These are phyloP conservation scores for Solanum megistacrolobum DNA, from an alignment of 257 asterid genomes.

Conservation along the genomic window DNA sequence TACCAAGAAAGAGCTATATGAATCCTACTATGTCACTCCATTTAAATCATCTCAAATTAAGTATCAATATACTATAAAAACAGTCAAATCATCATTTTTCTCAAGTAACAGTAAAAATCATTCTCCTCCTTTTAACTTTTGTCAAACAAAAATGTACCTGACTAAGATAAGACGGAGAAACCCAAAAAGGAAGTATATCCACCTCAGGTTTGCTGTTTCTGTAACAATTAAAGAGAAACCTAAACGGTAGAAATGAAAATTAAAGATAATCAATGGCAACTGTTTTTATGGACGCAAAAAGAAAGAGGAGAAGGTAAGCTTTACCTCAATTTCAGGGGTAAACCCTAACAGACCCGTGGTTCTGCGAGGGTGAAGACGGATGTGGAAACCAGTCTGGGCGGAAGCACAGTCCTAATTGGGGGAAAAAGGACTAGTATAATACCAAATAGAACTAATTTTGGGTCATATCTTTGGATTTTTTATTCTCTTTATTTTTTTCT, in stretches of 20 bases:
- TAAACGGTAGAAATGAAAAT: neutral
- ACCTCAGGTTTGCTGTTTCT: neutral
- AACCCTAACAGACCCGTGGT: neutral
- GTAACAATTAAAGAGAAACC: neutral
- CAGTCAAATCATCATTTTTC: neutral
- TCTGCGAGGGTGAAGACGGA: neutral
- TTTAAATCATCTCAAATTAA: neutral
- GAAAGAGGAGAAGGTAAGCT: neutral
- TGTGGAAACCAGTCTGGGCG: neutral
- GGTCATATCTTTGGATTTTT: neutral
- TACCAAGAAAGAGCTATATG: neutral
- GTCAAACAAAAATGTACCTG: neutral
- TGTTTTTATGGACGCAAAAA: neutral
- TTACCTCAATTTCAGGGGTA: neutral
- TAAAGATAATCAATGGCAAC: neutral
- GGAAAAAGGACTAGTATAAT: neutral
- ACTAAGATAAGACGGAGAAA: neutral
- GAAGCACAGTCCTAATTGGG: neutral
- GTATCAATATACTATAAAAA: neutral
- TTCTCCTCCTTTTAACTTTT: neutral
- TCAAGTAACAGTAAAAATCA: neutral
- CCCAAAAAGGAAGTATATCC: neutral
- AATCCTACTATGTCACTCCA: neutral
- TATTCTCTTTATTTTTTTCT: too few species aligned
- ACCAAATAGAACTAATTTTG: neutral